Evolutionary conservation across 148 eudicot genomes (phyloP), one percentile per base, ranked within the genome.

Genomic region (Dianthus caryophyllus): DNA sequence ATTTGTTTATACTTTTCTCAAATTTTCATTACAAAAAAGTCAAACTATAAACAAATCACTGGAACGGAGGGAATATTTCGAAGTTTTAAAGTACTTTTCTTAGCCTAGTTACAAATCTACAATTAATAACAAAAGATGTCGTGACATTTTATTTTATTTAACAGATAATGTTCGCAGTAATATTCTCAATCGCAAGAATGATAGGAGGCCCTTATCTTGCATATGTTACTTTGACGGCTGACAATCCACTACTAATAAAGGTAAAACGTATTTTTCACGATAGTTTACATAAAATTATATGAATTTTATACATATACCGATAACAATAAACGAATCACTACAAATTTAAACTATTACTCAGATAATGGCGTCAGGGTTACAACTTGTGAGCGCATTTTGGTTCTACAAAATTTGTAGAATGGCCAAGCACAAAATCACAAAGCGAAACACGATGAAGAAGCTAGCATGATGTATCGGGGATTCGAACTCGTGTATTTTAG

Each of bases 371-470:
- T 48, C 77, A 52, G 95, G 97, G 53, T 76, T 93, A 68, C 97
- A 89, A 77, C 82, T 93, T n/a, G 96, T 93, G 36, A 87, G 95
- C 65, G 82, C 85, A 53, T 93, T 83, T 80, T 93, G 96, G 98
- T 84, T 93, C 79, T 93, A 83, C 87, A 93, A 86, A 80, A 90
- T 93, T 61, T 79, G 75, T 21, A 77, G 81, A 55, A 93, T 93
- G 98, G 81, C 90, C 64, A 78, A 70, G 39, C 77, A 84, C 75
- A 93, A 93, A 60, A 61, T 93, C 20, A 67, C 46, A 17, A 87
- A 69, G 66, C 80, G 90, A 78, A 48, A 75, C 6, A 20, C 75
- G 13, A 17, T 67, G 50, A 77, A 74, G 48, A 80, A 80, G 61
- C 17, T 57, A 47, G 67, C 55, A 64, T 71, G 65, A 76, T 31